Evolutionary conservation across 495 filamentous ascomycete genomes (phyloP), one percentile per base, ranked within the genome.

Genomic region (Penicillium simplicissimum): DNA sequence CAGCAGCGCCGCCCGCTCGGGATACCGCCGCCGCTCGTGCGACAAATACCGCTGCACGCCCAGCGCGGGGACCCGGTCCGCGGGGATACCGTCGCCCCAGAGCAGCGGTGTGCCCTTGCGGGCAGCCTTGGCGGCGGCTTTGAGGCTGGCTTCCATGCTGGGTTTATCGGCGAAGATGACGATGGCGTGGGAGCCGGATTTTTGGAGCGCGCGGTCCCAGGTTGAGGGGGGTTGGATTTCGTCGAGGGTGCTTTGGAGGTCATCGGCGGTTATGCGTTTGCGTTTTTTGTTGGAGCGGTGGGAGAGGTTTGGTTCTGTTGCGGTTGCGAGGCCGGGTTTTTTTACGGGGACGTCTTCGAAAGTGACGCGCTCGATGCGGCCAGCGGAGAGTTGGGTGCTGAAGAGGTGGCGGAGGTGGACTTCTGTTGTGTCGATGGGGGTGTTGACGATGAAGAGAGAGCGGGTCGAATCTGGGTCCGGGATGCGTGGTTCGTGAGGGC

Each of bases 391-490:
- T 43, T 91, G 81, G 0, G 78, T 78, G 0, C 84, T 76, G 65
- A 97, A 92, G 0, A 98, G 76, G 57, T 84, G 79, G 38, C 91
- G 88, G 17, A 98, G 75, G 67, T 95, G 91, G 0, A 75, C 67
- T 52, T 90, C 86, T 37, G 90, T 96, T 57, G 90, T 86, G 73
- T 97, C 94, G 65, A 92, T 79, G 36, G 95, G 96, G 7, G 94
- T 70, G 70, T 98, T 98, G 61, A 92, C 88, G 23, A 93, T 68
- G 76, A 96, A 98, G 25, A 98, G 82, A 49, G 88, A 90, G 59
- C 92, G 87, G 23, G 83, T 70, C 67, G 93, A 86, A 67, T 89
- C 82, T 17, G 85, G 78, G 11, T 89, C 88, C 15, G 91, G 87
- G 25, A 93, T 82, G 67, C 87, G 90, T 58, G 89, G 93, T 45